Conservation (phyloP, 1,284 basidiomycete species). For the Ganoderma multipileum region DNA sequence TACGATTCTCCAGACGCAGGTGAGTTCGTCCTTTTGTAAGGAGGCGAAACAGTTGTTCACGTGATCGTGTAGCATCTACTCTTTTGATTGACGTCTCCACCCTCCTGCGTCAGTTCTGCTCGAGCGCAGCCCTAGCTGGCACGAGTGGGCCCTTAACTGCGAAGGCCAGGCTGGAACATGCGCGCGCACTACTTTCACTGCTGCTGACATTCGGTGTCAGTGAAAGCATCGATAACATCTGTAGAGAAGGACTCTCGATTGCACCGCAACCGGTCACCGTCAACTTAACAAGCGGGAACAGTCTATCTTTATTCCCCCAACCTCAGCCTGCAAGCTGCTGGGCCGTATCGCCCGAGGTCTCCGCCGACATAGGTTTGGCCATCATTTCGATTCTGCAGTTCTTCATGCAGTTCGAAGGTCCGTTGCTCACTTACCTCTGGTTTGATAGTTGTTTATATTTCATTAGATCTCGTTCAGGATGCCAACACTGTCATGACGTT, state of each 20-base stretch:
- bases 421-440: neutral
- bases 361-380: conserved; percentile 72
- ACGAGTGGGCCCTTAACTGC: conserved; percentile 6
- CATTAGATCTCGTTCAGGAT: conserved; percentile 65
- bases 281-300: conserved; percentile 52
- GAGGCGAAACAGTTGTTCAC: neutral
- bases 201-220: conserved; percentile 54
- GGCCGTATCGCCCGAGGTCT: conserved; percentile 72
- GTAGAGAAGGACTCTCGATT: conserved; percentile 54
- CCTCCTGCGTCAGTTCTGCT: conserved; percentile 32
- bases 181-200: conserved; percentile 44
- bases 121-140: conserved; percentile 15
- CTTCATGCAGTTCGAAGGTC: conserved; percentile 77
- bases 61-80: conserved; percentile 34
- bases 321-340: conserved; percentile 56
- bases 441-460: neutral
- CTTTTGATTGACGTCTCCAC: conserved; percentile 40
- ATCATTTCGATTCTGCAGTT: conserved; percentile 74
- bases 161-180: conserved; percentile 28
- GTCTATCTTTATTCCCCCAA: conserved; percentile 52
- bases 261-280: conserved; percentile 39
- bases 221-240: conserved; percentile 70
- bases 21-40: neutral
- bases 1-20: conserved; percentile 18
- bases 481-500: conserved; percentile 79